These are phyloP conservation scores for Urochloa ruziziensis DNA, from an alignment of 176 grass and related monocot species.

Conservation along the genomic window DNA sequence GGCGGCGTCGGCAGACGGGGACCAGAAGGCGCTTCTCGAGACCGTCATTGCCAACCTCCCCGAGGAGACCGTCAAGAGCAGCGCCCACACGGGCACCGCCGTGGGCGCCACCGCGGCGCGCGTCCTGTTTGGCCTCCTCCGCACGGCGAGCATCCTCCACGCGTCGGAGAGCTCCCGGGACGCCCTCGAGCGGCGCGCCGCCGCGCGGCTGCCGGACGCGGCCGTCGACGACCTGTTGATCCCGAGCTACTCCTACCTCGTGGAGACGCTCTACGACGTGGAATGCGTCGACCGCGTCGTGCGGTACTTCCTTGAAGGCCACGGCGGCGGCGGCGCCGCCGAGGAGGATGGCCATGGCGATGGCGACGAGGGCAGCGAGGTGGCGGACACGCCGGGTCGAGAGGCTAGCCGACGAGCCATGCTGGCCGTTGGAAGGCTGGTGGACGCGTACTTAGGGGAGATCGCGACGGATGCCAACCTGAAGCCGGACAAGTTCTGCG, in stretches of 20 bases:
- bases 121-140: constrained; percentile 85
- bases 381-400: constrained; percentile 34
- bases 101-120: constrained; percentile 58
- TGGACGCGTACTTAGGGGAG: constrained; percentile 87
- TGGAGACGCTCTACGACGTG: constrained; percentile 98
- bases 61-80: constrained; percentile 57
- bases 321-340: constrained; percentile 25
- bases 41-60: constrained; percentile 95
- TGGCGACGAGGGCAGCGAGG: constrained; percentile 36
- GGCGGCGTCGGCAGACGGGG: constrained; percentile 41
- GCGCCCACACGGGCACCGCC: constrained; percentile 44
- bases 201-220: constrained; percentile 68
- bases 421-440: constrained; percentile 56
- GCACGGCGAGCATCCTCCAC: constrained; percentile 80
- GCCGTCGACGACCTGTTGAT: constrained; percentile 84
- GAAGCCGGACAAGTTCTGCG: constrained; percentile 79
- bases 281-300: constrained; percentile 85
- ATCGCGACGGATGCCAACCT: constrained; percentile 91
- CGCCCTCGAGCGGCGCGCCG: constrained; percentile 69
- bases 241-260: constrained; percentile 93
- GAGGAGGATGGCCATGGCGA: constrained; percentile 27
- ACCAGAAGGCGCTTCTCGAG: constrained; percentile 83
- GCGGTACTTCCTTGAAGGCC: constrained; percentile 61
- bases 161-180: constrained; percentile 66
- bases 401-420: constrained; percentile 41